phyloP scores from a whole-genome alignment of 163 green algal genomes.

The Chloromonas sp. region DNA sequence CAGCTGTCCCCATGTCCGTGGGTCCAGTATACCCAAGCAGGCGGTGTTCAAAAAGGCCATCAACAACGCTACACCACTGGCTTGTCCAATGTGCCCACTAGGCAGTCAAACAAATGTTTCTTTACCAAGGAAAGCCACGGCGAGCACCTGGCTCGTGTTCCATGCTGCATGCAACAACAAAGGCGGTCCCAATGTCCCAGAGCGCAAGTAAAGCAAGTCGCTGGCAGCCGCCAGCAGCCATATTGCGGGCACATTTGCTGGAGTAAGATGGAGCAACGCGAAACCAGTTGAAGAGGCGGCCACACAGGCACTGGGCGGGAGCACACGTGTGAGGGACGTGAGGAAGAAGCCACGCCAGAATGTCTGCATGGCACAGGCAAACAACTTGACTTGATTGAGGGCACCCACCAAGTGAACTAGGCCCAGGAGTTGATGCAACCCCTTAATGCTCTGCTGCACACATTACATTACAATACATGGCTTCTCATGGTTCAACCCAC shows the following conservation, averaged over 20 bases:
- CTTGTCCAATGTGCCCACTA: too few relatives aligned
- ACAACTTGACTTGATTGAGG: not conserved
- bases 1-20: too few relatives aligned
- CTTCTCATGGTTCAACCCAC: not conserved
- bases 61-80: too few relatives aligned
- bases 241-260: conserved; percentile 29
- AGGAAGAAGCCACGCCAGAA: conserved; percentile 51
- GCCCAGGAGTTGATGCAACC: not conserved
- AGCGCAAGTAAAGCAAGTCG: conserved; percentile 45
- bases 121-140: conserved; percentile 27
- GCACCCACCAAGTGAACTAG: not conserved
- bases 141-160: conserved; percentile 39
- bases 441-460: not conserved
- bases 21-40: too few relatives aligned
- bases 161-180: conserved; percentile 40
- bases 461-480: not conserved
- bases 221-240: conserved; percentile 17
- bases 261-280: conserved; percentile 33
- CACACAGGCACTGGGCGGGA: conserved; percentile 31
- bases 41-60: too few relatives aligned
- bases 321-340: conserved; percentile 35
- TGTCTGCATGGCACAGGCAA: conserved; percentile 15
- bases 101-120: conserved; percentile 37
- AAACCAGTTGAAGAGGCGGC: conserved; percentile 31
- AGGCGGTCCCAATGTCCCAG: conserved; percentile 28